A percentile compares a stretch with the other conserved stretches of the same genome.
Conservation (phyloP, 306 rosid species). For the Oemleria cerasiformis region DNA sequence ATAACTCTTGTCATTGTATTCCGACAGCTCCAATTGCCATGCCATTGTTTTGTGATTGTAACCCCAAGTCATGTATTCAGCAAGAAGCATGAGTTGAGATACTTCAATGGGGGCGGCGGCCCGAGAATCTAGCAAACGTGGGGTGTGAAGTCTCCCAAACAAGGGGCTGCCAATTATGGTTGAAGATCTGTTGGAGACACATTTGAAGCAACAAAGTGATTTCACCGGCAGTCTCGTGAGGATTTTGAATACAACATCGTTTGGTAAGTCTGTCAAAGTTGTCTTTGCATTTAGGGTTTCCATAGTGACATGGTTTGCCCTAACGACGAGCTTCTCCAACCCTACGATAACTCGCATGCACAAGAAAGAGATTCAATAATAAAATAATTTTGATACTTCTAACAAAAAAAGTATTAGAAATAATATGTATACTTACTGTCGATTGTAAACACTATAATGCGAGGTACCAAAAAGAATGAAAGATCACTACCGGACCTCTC, state of each 20-base stretch:
- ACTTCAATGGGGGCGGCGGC: background rate
- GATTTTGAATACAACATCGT: background rate
- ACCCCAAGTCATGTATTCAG: background rate
- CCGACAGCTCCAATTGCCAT: background rate
- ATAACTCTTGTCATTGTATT: background rate
- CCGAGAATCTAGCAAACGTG: background rate
- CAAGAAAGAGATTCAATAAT: no score
- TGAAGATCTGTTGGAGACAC: background rate
- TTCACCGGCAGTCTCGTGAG: background rate
- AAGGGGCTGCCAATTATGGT: background rate
- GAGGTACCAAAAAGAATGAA: no score
- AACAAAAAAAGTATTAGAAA: no score
- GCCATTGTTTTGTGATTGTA: background rate
- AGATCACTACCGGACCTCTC: no score
- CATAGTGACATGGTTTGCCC: no score
- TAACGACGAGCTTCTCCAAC: background rate
- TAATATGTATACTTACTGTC: no score
- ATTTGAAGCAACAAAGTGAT: background rate
- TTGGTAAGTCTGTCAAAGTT: background rate
- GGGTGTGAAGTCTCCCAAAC: background rate
- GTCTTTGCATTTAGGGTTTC: background rate
- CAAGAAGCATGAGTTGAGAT: background rate
- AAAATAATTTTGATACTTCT: no score
- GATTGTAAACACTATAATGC: no score
- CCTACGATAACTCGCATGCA: no score